Conservation (phyloP, 371 early-diverging fungal species). For the Mortierella sp. region DNA sequence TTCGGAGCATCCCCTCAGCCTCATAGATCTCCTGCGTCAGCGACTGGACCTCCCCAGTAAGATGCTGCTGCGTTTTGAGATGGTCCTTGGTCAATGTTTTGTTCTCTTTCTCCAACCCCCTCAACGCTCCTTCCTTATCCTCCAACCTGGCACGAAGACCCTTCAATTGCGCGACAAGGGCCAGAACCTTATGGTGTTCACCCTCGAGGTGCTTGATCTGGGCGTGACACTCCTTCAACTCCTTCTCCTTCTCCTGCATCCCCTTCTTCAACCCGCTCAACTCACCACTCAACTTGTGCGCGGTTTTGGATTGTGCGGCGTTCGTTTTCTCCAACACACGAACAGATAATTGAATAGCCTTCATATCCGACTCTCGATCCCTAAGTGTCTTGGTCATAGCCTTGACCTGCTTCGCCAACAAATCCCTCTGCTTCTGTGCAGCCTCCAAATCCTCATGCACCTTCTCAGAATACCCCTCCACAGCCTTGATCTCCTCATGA, state of each 20-base stretch:
- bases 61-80: background rate
- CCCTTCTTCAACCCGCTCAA: constrained; percentile 8
- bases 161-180: constrained; percentile 11
- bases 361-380: background rate
- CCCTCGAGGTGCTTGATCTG: constrained; percentile 24
- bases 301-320: background rate
- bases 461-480: background rate
- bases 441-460: constrained; percentile 6
- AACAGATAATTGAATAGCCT: background rate
- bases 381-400: background rate
- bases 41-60: constrained; percentile 14
- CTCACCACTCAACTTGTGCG: constrained; percentile 5
- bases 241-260: constrained; percentile 2
- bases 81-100: constrained; percentile 14
- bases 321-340: constrained; percentile 9
- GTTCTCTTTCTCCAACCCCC: constrained; percentile 10
- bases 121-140: constrained; percentile 14
- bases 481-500: background rate
- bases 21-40: constrained; percentile 15
- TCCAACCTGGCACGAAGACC: background rate
- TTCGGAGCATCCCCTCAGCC: constrained; percentile 13
- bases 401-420: background rate
- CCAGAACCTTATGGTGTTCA: constrained; percentile 8
- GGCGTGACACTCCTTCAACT: constrained; percentile 3
- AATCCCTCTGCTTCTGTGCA: background rate